phyloP scores from a whole-genome alignment of 768 basidiomycete genomes.

The Boletus sensibilis region DNA sequence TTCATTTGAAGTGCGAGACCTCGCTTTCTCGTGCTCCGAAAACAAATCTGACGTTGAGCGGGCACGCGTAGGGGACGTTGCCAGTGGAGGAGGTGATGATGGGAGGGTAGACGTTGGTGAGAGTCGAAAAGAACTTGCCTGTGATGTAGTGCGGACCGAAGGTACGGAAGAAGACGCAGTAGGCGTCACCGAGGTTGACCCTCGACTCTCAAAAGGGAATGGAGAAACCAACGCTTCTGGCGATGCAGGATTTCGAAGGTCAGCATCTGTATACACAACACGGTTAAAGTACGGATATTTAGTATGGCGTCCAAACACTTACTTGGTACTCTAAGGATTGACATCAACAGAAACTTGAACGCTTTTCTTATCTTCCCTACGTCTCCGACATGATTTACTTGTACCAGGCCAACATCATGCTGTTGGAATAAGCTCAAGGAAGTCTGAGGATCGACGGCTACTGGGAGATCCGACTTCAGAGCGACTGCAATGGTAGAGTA shows the following conservation, averaged over 20 bases:
- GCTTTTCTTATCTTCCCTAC: conserved; percentile 70
- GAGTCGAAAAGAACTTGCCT: conserved; percentile 28
- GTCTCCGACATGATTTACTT: conserved; percentile 59
- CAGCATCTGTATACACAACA: conserved; percentile 33
- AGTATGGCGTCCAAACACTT: conserved; percentile 16
- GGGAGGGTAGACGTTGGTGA: conserved; percentile 37
- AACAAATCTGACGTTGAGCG: conserved; percentile 56
- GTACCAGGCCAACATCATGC: conserved; percentile 77
- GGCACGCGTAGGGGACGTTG: conserved; percentile 51
- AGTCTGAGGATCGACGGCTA: conserved; percentile 54
- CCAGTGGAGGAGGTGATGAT: conserved; percentile 36
- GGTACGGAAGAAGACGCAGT: conserved; percentile 44
- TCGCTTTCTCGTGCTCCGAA: conserved; percentile 42
- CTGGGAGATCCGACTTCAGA: conserved; percentile 78
- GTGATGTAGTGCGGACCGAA: conserved; percentile 33
- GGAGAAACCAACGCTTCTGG: conserved; percentile 54
- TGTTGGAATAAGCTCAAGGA: conserved; percentile 50
- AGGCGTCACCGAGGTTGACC: conserved; percentile 51
- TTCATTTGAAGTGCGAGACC: conserved; percentile 24
- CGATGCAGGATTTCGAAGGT: conserved; percentile 71
- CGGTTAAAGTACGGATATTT: conserved; percentile 10
- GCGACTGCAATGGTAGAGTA: conserved; percentile 75
- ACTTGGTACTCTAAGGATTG: conserved; percentile 50
- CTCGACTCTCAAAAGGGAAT: conserved; percentile 53
- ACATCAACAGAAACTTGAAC: conserved; percentile 73